Evolutionary conservation across 2,329 filamentous ascomycete genomes (phyloP).

Genomic region (Coniochaeta hoffmannii): DNA sequence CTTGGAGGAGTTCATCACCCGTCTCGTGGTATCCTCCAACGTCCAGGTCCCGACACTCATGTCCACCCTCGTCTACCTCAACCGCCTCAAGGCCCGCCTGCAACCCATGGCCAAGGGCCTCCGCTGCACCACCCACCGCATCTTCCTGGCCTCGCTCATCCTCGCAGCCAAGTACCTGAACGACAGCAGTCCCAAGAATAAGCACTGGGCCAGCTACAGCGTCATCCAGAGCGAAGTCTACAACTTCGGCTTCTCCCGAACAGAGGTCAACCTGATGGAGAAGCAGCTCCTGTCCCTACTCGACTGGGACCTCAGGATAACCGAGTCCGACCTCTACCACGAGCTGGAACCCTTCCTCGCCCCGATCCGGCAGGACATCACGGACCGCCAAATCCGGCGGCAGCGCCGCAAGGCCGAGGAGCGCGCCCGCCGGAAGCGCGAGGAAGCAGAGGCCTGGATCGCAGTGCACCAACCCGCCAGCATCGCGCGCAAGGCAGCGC

Average conservation of each 20-base stretch:
- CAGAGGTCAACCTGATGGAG: slow-evolving; percentile 99
- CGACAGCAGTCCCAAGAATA: slow-evolving; percentile 98
- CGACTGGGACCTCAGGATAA: slow-evolving; percentile 88
- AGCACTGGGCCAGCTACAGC: slow-evolving; percentile 97
- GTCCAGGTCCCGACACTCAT: slow-evolving; percentile 97
- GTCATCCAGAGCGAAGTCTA: slow-evolving; percentile 57
- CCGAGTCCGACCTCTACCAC: slow-evolving; percentile 74
- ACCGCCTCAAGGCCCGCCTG: slow-evolving; percentile 72
- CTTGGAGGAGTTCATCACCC: slow-evolving; percentile 84
- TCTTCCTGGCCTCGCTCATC: slow-evolving; percentile 86
- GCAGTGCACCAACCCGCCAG: slow-evolving; percentile 21
- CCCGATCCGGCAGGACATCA: slow-evolving; percentile 63
- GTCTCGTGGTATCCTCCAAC: slow-evolving; percentile 85
- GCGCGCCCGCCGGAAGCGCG: slow-evolving; percentile 29
- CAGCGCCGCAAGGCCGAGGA: slow-evolving; percentile 32
- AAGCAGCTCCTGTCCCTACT: slow-evolving; percentile 93
- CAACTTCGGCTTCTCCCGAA: slow-evolving; percentile 84
- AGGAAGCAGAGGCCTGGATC: slow-evolving; percentile 29
- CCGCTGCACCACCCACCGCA: slow-evolving; percentile 92
- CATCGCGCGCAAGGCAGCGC: slow-evolving; percentile 19
- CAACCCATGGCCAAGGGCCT: slow-evolving; percentile 94
- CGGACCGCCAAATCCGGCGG: slow-evolving; percentile 42
- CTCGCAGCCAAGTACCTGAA: slow-evolving; percentile 94
- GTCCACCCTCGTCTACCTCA: slow-evolving; percentile 92
- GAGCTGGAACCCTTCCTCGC: slow-evolving; percentile 85